Evolutionary conservation across 1,284 basidiomycete species (phyloP).

Genomic region (Ganoderma sinense): DNA sequence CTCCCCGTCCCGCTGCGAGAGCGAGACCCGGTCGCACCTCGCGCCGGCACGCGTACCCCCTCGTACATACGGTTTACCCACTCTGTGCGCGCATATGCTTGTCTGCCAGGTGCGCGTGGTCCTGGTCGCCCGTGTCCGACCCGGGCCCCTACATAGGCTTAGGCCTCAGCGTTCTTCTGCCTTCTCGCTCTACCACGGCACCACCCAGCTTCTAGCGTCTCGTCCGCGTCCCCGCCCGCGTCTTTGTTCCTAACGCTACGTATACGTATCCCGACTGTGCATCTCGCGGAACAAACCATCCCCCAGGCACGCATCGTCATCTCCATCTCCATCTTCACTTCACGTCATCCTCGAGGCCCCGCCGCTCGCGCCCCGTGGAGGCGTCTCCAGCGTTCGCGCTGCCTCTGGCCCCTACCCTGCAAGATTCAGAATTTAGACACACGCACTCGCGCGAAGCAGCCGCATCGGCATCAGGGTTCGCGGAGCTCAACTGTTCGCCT

Average conservation of each 20-base stretch:
- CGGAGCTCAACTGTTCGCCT: not conserved
- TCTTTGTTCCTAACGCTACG: not conserved
- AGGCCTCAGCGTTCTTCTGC: too few relatives aligned
- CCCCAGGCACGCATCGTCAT: conserved; percentile 1
- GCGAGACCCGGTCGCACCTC: not conserved
- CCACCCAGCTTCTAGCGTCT: not conserved
- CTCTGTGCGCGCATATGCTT: not conserved
- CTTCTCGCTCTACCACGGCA: too few relatives aligned
- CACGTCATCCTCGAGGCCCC: not conserved
- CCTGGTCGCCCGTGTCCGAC: not conserved
- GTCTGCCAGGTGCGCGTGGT: not conserved
- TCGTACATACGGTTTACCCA: not conserved
- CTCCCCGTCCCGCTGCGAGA: not conserved
- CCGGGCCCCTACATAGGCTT: not conserved
- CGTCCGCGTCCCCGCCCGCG: not conserved
- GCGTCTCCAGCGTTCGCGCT: not conserved
- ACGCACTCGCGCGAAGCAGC: not conserved
- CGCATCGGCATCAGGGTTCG: not conserved
- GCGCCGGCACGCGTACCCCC: not conserved
- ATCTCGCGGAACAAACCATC: not conserved
- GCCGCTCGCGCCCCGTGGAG: too few relatives aligned
- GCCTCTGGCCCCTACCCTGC: not conserved
- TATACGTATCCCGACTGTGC: not conserved
- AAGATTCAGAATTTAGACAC: too few relatives aligned
- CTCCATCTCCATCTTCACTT: not conserved